Base-by-base conservation (phyloP, 176 grass and related monocot genomes). In the Rhynchospora pubera region DNA sequence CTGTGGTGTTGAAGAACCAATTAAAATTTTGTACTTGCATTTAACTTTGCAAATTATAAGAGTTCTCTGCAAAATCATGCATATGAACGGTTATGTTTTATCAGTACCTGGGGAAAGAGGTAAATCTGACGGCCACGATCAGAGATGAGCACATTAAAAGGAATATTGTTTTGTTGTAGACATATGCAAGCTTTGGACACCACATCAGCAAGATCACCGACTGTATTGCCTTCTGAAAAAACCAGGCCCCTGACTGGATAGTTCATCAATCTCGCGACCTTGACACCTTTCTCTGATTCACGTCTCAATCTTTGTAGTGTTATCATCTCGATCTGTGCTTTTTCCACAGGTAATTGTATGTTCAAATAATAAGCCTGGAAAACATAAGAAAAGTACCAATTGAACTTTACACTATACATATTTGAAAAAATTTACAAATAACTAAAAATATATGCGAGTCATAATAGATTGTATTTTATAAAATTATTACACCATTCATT, bases 221-320 rank as follows among this genome's bases (percentile, higher is more conserved):
- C 88, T 43, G 84, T 84, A 58, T 89, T 91, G 22, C 89, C 92
- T 87, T 83, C 91, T 59, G 94, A 87, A 78, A 90, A 99, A 48
- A 99, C 91, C 65, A 99, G 87, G 19, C 87, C 96, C 84, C 91
- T 93, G 78, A 95, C 96, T 19, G 96, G 97, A 62, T 99, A 99
- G 83, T 99, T 90, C 74, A 91, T 73, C 79, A 99, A 89, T 47
- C 88, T 90, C 42, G 89, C 96, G 50, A 96, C 82, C 45, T 91
- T 96, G 46, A 99, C 88, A 5, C 85, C 86, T 67, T 74, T 83
- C 59, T 91, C 87, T 65, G 75, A 85, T 57, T 59, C 21, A 43
- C 77, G 84, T 48, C 22, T 19, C 50, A 43, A 13, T 64, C 89
- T 61, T 1, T 24, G 81, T 43, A 91, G 85, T 26, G 85, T 79